These are phyloP conservation scores for Discostella stelligera DNA, from an alignment of 352 stramenopile species.

Conservation along the genomic window DNA sequence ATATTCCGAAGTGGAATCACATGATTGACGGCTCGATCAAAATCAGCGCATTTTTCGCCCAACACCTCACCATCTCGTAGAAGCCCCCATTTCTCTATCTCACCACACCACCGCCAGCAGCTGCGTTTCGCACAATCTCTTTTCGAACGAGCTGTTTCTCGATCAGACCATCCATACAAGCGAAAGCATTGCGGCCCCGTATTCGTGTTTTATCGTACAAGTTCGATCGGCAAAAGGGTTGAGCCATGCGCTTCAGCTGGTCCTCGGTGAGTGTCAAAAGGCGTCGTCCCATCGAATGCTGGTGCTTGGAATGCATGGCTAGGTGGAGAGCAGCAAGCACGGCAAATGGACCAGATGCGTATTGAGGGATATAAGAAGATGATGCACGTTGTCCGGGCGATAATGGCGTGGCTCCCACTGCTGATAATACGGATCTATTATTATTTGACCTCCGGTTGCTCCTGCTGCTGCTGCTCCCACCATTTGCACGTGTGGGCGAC, in stretches of 20 bases:
- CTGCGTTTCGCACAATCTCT: conserved; percentile 49
- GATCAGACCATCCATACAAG: conserved; percentile 56
- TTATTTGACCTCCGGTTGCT: conserved; percentile 5
- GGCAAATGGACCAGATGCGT: conserved; percentile 55
- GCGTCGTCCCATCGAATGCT: conserved; percentile 22
- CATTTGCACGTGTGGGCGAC: conserved; percentile 13
- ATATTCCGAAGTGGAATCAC: conserved; percentile 30
- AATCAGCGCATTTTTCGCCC: conserved; percentile 44
- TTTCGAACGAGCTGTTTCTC: conserved; percentile 54
- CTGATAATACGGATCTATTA: not conserved
- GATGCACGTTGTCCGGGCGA: conserved; percentile 8
- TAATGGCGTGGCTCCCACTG: conserved; percentile 1
- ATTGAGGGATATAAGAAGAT: conserved; percentile 45
- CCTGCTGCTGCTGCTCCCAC: not conserved
- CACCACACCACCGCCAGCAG: conserved; percentile 8
- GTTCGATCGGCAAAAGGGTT: conserved; percentile 57
- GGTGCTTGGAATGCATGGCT: conserved; percentile 42
- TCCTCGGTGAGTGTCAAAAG: conserved; percentile 55
- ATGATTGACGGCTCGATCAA: conserved; percentile 37
- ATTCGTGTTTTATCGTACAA: conserved; percentile 58
- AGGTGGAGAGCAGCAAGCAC: conserved; percentile 52
- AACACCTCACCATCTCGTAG: conserved; percentile 42
- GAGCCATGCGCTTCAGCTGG: conserved; percentile 57
- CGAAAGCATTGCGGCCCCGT: conserved; percentile 57
- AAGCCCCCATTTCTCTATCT: conserved; percentile 60